Evolutionary conservation across 202 grass and related monocot species (phyloP), one percentile per base, ranked within the genome.

Genomic region (Carex sylvatica): DNA sequence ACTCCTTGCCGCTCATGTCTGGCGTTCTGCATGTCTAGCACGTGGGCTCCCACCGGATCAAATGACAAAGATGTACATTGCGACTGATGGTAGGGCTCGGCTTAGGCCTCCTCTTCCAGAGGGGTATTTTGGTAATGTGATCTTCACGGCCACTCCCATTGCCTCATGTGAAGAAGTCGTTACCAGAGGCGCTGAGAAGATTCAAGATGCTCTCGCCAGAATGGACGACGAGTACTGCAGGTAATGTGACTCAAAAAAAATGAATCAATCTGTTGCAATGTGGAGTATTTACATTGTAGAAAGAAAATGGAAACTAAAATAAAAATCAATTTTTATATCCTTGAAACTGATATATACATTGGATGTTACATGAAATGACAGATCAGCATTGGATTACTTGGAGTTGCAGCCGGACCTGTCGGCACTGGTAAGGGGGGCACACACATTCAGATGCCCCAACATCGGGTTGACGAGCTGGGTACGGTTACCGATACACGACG

Each of bases 121-220:
- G 13, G 94, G 94, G 36, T 97, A 97, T 59, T 94, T 97, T 10
- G 94, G 94, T 36, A 97, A 97, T 85, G 94, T 97, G 10, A 94
- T 97, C 66, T 97, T 97, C 90, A 97, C 94, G 0, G 88, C 88
- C 22, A 94, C 94, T 35, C 92, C 94, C 20, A 82, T 94, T 49
- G 90, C 90, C 0, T 64, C 88, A 61, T 88, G 84, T 11, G 79
- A 71, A 46, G 91, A 91, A 78, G 92, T 97, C 4, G 52, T 87
- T 15, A 16, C 81, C 7, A 74, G 63, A 3, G 81, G 86, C 1
- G 79, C 82, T 4, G 81, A 87, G 9, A 90, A 80, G 58, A 94
- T 97, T 61, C 94, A 97, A 78, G 72, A 49, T 62, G 88, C 94
- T 18, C 85, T 97, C 31, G 74, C 88, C n/a, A 92, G 88, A 78